Base-by-base conservation (phyloP, 139 green algal genomes). In the Volvox reticuliferus region DNA sequence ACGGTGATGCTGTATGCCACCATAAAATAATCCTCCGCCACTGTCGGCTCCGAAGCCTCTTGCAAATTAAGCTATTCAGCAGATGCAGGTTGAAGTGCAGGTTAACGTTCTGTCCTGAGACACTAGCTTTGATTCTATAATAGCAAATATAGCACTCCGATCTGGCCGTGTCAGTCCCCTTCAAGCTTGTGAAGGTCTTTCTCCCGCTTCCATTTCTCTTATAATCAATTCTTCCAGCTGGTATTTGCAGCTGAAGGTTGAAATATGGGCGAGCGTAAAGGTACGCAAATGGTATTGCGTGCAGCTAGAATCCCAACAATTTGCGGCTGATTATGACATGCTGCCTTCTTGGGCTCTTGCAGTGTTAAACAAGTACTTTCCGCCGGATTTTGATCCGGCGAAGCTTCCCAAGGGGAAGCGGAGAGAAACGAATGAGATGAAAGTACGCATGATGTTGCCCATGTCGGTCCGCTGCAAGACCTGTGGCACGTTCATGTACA, bases 401-500 rank as follows among this genome's bases (percentile, higher is more conserved):
- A 97, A 98, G 95, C 94, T 99, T 36, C 97, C 97, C 0, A 88
- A 91, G 44, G 92, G 90, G 30, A 97, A 98, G 89, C 93, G 96
- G 22, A 82, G 93, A 20, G 93, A 97, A 87, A 93, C 96, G n/a
- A 98, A 98, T 92, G 94, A 97, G 63, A 99, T 98, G 96, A 99
- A 98, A 94, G 94, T 98, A 65, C 94, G 98, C 91, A 99, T 99
- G 97, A 99, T 99, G 98, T 93, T 99, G 75, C 98, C 98, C 81
- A 99, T 99, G 97, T 98, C 94, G 78, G 95, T 99, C 30, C 95
- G 96, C 13, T 99, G 98, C 96, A 97, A 95, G 79, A 99, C 97
- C 30, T 99, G 98, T 91, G 98, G 98, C 67, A 98, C 95, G 55
- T 99, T 98, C 94, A 99, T 99, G 95, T 99, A 99, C 97, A 99